These are phyloP conservation scores for Aspergillus nanangensis DNA, from an alignment of 495 filamentous ascomycete genomes.

Conservation along the genomic window DNA sequence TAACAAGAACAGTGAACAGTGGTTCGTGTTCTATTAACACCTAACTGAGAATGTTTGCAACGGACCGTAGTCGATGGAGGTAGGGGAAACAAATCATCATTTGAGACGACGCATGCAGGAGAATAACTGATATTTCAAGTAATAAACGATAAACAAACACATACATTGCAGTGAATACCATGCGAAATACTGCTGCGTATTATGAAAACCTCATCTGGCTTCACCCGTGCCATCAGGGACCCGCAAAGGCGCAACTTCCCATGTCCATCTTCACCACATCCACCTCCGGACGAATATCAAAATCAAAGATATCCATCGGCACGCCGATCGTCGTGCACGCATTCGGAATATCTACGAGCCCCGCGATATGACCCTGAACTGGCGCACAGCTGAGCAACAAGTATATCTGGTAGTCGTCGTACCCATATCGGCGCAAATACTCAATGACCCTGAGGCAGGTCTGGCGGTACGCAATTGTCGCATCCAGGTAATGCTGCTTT, in stretches of 20 bases:
- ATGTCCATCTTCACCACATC: slow-evolving; percentile 63
- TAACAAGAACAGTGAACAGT: too few species aligned
- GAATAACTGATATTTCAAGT: too few species aligned
- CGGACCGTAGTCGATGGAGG: too few species aligned
- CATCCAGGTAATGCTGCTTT: slow-evolving; percentile 91
- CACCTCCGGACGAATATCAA: slow-evolving; percentile 75
- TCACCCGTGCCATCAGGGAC: slow-evolving; percentile 8
- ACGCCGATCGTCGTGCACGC: slow-evolving; percentile 87
- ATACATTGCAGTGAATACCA: too few species aligned
- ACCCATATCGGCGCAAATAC: slow-evolving; percentile 80
- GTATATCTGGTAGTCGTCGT: slow-evolving; percentile 81
- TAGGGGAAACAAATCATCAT: too few species aligned
- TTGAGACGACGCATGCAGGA: too few species aligned
- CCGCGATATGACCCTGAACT: slow-evolving; percentile 89
- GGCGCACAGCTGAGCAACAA: slow-evolving; percentile 85
- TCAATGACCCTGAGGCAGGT: slow-evolving; percentile 79
- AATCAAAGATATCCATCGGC: slow-evolving; percentile 95
- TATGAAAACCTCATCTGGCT: too few species aligned
- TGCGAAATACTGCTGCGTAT: not conserved
- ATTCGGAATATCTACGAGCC: slow-evolving; percentile 82
- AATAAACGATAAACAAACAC: too few species aligned
- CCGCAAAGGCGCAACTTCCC: slow-evolving; percentile 73
- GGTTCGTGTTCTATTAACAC: too few species aligned
- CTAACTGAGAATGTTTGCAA: too few species aligned
- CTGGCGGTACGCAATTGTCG: slow-evolving; percentile 88